Evolutionary conservation across 1,284 basidiomycete species (phyloP).

Genomic region (Mycena citricolor): DNA sequence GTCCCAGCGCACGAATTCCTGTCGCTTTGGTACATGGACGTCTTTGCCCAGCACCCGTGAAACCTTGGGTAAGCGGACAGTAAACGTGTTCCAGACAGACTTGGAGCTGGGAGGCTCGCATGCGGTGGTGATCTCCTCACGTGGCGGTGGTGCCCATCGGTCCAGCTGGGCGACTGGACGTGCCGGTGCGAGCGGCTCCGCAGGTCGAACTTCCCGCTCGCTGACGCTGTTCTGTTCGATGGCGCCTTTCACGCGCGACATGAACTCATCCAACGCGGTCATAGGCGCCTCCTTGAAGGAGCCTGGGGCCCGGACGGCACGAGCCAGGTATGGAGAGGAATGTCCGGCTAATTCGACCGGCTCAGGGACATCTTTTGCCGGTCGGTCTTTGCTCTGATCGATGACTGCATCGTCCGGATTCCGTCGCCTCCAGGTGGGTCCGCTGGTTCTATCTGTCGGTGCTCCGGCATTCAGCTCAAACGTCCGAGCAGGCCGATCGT

Average conservation of each 20-base stretch:
- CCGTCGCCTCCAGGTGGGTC: constrained; percentile 48
- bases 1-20: constrained; percentile 56
- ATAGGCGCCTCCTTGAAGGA: constrained; percentile 67
- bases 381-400: constrained; percentile 12
- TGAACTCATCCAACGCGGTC: constrained; percentile 78
- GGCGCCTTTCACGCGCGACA: constrained; percentile 87
- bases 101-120: constrained; percentile 52
- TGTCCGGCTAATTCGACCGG: no score
- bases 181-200: no score
- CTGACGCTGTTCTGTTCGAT: constrained; percentile 68
- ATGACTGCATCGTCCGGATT: constrained; percentile 10
- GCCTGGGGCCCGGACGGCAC: constrained; percentile 34
- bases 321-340: constrained; percentile 23
- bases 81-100: constrained; percentile 53
- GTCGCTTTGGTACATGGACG: constrained; percentile 44
- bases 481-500: constrained; percentile 36
- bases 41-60: constrained; percentile 43
- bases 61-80: constrained; percentile 58
- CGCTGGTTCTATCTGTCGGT: constrained; percentile 31
- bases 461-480: constrained; percentile 15
- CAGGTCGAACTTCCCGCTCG: constrained; percentile 32
- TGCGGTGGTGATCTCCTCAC: constrained; percentile 51
- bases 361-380: constrained; percentile 7
- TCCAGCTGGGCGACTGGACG: no score
- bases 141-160: constrained; percentile 36